A percentile compares a stretch with the other conserved stretches of the same genome.
These are phyloP conservation scores for Trichoderma atroviride DNA, from an alignment of 2,329 filamentous ascomycete species.

Conservation along the genomic window DNA sequence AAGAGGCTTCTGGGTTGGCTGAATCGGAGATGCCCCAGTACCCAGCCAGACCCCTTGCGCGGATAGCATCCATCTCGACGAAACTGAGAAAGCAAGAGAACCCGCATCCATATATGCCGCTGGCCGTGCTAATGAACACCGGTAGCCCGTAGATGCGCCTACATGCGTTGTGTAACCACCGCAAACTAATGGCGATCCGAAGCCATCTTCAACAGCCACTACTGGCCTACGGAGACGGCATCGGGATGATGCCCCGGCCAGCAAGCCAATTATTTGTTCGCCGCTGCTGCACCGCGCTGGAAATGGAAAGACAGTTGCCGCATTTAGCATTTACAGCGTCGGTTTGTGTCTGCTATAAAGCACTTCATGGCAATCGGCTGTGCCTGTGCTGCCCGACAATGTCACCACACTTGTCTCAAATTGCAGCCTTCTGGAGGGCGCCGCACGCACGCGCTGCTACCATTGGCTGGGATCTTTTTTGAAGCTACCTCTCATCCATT, in stretches of 20 bases:
- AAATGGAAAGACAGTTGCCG: constrained; percentile 14
- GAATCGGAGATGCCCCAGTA: not conserved
- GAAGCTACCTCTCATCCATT: not conserved
- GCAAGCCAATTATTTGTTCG: not conserved
- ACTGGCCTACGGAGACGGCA: constrained; percentile 2
- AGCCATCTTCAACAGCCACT: constrained; percentile 14
- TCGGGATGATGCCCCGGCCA: constrained; percentile 2
- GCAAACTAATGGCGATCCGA: constrained; percentile 8
- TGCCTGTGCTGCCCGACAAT: not conserved
- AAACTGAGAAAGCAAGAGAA: not conserved
- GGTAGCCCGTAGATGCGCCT: not conserved
- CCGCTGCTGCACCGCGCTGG: constrained; percentile 5
- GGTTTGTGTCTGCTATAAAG: not conserved
- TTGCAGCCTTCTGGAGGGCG: not conserved
- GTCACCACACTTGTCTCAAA: constrained; percentile 12
- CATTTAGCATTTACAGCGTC: constrained; percentile 8
- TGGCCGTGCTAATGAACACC: constrained; percentile 8
- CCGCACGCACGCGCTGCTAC: not conserved
- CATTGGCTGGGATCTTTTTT: not conserved
- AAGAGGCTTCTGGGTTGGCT: not conserved
- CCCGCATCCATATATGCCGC: not conserved
- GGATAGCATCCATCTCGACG: not conserved
- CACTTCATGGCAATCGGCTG: not conserved
- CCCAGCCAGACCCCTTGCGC: not conserved
- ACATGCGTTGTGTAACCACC: constrained; percentile 7